Evolutionary conservation across 768 basidiomycete species (phyloP).

Genomic region (Pholiota molesta): DNA sequence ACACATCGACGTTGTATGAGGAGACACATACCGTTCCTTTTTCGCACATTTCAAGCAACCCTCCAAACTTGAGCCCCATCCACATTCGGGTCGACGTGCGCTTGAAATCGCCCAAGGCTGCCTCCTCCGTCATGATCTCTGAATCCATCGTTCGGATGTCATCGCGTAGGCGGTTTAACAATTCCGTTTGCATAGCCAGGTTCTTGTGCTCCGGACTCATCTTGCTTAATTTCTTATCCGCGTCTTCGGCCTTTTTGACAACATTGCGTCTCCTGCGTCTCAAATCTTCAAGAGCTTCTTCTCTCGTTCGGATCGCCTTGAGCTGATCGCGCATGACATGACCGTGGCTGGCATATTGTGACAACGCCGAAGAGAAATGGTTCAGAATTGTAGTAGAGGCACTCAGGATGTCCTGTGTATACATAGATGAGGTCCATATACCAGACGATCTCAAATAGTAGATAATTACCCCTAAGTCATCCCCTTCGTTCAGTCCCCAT

Average conservation of each 20-base stretch:
- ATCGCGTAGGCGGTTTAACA: constrained; percentile 67
- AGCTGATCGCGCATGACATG: constrained; percentile 71
- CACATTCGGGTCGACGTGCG: constrained; percentile 66
- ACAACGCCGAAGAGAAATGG: constrained; percentile 68
- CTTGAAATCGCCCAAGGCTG: constrained; percentile 82
- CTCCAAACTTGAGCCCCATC: constrained; percentile 88
- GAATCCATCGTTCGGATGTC: constrained; percentile 81
- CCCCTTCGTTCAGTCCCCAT: constrained; percentile 83
- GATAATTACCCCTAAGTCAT: constrained; percentile 71
- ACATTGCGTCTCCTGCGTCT: constrained; percentile 70
- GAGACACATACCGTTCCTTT: constrained; percentile 59
- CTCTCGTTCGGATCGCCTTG: constrained; percentile 82
- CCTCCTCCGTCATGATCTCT: constrained; percentile 84
- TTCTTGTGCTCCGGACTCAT: constrained; percentile 93
- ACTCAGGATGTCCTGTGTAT: constrained; percentile 67
- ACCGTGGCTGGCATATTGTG: constrained; percentile 72
- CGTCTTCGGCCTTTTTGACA: constrained; percentile 72
- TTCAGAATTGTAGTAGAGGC: constrained; percentile 69
- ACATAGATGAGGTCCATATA: constrained; percentile 4
- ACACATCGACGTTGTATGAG: neutral
- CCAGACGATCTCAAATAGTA: constrained; percentile 10
- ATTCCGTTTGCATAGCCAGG: constrained; percentile 69
- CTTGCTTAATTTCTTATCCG: constrained; percentile 87
- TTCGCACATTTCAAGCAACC: constrained; percentile 80
- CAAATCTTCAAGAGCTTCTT: constrained; percentile 81